A percentile compares a stretch with the other conserved stretches of the same genome.
Evolutionary conservation across 441 rosid genomes (phyloP).

Genomic region (Adansonia gregorii): DNA sequence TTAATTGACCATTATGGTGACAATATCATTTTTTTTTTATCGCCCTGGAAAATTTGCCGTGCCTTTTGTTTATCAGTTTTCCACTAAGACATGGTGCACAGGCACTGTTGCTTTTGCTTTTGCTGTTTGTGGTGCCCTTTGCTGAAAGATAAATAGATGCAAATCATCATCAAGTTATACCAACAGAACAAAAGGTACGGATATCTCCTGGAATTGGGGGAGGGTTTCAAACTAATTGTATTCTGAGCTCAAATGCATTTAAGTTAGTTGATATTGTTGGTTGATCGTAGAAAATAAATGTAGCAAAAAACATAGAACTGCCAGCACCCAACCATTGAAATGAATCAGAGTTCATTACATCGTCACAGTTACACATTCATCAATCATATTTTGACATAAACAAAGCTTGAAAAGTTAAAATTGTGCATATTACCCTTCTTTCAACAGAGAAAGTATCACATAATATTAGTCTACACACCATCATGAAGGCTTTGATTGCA

Average conservation of each 20-base stretch:
- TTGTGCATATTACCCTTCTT: constrained; percentile 29
- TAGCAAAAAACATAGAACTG: neutral
- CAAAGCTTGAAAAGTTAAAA: too few species aligned
- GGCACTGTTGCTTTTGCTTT: neutral
- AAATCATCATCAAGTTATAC: too few species aligned
- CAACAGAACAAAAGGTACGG: neutral
- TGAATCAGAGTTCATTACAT: neutral
- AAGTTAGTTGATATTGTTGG: too few species aligned
- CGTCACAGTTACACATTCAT: constrained; percentile 32
- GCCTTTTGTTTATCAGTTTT: neutral
- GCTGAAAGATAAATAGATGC: too few species aligned
- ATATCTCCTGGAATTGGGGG: too few species aligned
- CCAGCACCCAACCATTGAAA: neutral
- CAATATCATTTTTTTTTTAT: neutral
- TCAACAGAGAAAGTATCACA: constrained; percentile 36
- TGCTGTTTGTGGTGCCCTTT: neutral
- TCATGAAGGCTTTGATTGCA: too few species aligned
- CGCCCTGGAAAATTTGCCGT: neutral
- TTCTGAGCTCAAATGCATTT: too few species aligned
- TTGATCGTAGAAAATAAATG: neutral
- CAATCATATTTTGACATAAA: constrained; percentile 37
- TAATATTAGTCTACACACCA: constrained; percentile 35
- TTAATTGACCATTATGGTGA: neutral
- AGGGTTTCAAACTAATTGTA: too few species aligned
- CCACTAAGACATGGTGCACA: neutral